Base-by-base conservation (phyloP, 75 land plant genomes). In the Sequoia sempervirens region DNA sequence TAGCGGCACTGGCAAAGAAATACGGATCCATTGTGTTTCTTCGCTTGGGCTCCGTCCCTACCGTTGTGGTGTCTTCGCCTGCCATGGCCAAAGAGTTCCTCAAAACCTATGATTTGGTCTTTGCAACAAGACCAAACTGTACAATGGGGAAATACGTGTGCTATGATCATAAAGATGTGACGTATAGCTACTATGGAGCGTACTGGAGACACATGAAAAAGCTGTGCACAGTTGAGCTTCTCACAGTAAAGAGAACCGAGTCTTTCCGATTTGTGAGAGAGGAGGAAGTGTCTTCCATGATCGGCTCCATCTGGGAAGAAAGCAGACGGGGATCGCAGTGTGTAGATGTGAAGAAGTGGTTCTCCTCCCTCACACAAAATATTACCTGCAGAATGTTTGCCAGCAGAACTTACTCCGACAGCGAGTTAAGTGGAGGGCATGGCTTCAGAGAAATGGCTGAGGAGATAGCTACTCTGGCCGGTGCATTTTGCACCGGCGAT, bases 131-230 rank as follows among this genome's bases (percentile, higher is more conserved):
- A 3, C 84, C 88, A 6, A 34, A 84, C 75, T 80, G 81, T n/a
- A 66, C 83, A 0, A 84, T 82, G 30, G 85, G 82, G 41, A 89
- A 87, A 54, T 85, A 87, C 43, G 79, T 85, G 69, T 75, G 82
- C 54, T 86, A 84, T 40, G 83, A 87, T 23, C 84, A 82, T 18
- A 84, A 85, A 66, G 91, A 85, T 43, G 72, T 89, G 85, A 84
- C 85, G 2, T 89, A 83, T 80, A 70, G 89, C 0, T 82, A 45
- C 45, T 89, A 89, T 74, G 86, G 89, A 12, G 89, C 87, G 45
- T 83, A 89, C 69, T 89, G 86, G 90, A 45, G 89, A 17, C 82
- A 85, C 15, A 87, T 85, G 84, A 74, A 86, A 53, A 75, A 89
- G 32, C 82, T 87, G 75, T 82, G 80, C 84, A 87, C 87, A 1